Evolutionary conservation across 495 filamentous ascomycete genomes (phyloP).

Genomic region (Penicillium verhagenii): DNA sequence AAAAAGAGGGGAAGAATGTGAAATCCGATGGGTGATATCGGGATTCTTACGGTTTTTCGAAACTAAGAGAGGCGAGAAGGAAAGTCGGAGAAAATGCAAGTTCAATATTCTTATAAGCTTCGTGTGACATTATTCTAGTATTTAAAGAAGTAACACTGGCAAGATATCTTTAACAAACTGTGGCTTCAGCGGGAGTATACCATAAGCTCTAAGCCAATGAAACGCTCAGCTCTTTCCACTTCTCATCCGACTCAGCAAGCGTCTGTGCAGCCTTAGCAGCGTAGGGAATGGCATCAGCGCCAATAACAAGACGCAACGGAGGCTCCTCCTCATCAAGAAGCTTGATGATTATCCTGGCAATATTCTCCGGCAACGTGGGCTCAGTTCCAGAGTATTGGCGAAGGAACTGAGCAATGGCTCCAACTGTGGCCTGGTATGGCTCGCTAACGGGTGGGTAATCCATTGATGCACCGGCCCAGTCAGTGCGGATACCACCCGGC

Average conservation of each 20-base stretch:
- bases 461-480: conserved; percentile 34
- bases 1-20: conserved; percentile 6
- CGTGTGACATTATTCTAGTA: too few species aligned
- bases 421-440: conserved; percentile 23
- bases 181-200: too few species aligned
- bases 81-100: too few species aligned
- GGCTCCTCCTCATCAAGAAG: conserved; percentile 15
- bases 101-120: too few species aligned
- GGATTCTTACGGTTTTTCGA: too few species aligned
- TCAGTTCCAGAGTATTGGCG: neutral
- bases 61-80: too few species aligned
- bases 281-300: conserved; percentile 26
- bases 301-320: conserved; percentile 25
- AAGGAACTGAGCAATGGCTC: neutral
- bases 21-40: neutral
- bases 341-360: conserved; percentile 24
- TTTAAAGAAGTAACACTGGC: too few species aligned
- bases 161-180: too few species aligned
- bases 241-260: conserved; percentile 19
- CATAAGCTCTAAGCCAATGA: conserved; percentile 7
- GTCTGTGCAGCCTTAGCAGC: conserved; percentile 14
- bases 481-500: conserved; percentile 36
- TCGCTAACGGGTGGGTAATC: conserved; percentile 22
- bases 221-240: conserved; percentile 23
- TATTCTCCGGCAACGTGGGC: conserved; percentile 17